Evolutionary conservation across 2,329 filamentous ascomycete genomes (phyloP).

Genomic region (Neopestalotiopsis sp.): DNA sequence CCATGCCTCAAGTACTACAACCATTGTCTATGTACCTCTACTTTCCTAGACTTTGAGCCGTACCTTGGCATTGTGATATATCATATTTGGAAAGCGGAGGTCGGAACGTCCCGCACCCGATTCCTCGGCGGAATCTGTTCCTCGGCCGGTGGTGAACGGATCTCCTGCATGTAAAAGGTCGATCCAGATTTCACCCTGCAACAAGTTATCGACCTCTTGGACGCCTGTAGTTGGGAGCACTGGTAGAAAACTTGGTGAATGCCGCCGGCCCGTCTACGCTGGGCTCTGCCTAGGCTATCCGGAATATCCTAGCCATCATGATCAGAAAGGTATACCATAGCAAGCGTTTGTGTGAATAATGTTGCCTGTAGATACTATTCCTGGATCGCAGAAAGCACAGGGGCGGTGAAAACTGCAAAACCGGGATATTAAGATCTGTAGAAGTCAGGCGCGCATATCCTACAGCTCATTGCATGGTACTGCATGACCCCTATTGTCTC

Average conservation of each 20-base stretch:
- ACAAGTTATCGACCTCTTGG: not conserved
- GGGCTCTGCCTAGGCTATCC: too few species aligned
- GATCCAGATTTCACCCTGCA: not conserved
- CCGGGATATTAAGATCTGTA: not conserved
- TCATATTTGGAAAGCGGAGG: not conserved
- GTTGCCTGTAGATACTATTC: not conserved
- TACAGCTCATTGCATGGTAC: not conserved
- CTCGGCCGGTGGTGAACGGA: not conserved
- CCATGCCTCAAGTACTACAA: not conserved
- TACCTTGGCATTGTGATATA: not conserved
- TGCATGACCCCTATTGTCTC: not conserved
- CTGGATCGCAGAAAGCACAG: not conserved
- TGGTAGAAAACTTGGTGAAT: not conserved
- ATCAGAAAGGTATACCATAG: too few species aligned
- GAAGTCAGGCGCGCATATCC: not conserved
- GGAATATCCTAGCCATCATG: too few species aligned
- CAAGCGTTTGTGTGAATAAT: too few species aligned
- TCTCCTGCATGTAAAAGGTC: not conserved
- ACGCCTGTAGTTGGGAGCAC: not conserved
- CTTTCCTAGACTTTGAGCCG: not conserved
- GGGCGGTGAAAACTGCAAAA: not conserved
- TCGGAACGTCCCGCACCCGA: constrained; percentile 1
- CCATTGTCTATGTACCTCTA: not conserved
- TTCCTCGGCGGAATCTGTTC: not conserved
- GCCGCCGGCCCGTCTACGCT: too few species aligned